Conservation (phyloP, 352 stramenopile species). For the Pythium aphanidermatum region DNA sequence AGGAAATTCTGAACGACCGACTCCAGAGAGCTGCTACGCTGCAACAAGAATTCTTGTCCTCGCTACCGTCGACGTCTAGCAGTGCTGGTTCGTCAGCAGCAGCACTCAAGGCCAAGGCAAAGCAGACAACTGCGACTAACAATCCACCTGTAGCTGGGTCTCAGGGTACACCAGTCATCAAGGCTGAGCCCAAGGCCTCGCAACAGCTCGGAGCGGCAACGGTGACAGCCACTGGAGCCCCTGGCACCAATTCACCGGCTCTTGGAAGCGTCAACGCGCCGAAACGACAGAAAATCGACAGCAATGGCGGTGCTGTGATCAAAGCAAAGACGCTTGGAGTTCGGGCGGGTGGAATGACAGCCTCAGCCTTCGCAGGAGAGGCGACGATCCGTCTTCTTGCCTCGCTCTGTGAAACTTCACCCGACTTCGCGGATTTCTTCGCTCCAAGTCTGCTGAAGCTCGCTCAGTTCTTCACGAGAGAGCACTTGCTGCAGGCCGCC, state of each 20-base stretch:
- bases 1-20: slow-evolving; percentile 79
- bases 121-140: neutral
- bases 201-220: neutral
- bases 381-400: slow-evolving; percentile 66
- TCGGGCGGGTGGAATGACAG: slow-evolving; percentile 18
- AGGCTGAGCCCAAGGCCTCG: neutral
- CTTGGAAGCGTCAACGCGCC: slow-evolving; percentile 25
- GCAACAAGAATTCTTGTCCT: slow-evolving; percentile 47
- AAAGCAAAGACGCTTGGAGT: too few species aligned
- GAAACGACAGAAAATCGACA: slow-evolving; percentile 33
- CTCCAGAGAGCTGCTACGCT: slow-evolving; percentile 57
- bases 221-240: neutral
- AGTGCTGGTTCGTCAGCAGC: slow-evolving; percentile 5
- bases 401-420: slow-evolving; percentile 42
- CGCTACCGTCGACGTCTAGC: slow-evolving; percentile 12
- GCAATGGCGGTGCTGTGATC: too few species aligned
- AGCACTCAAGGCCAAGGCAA: slow-evolving; percentile 12
- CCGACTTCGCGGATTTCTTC: slow-evolving; percentile 77
- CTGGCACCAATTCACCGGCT: slow-evolving; percentile 1
- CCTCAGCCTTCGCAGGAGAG: slow-evolving; percentile 57
- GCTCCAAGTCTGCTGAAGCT: slow-evolving; percentile 73
- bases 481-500: slow-evolving; percentile 69
- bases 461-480: slow-evolving; percentile 74
- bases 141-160: neutral
- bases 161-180: neutral